Base-by-base conservation (phyloP, 1,284 basidiomycete genomes). In the Cystobasidiaceae sp. region DNA sequence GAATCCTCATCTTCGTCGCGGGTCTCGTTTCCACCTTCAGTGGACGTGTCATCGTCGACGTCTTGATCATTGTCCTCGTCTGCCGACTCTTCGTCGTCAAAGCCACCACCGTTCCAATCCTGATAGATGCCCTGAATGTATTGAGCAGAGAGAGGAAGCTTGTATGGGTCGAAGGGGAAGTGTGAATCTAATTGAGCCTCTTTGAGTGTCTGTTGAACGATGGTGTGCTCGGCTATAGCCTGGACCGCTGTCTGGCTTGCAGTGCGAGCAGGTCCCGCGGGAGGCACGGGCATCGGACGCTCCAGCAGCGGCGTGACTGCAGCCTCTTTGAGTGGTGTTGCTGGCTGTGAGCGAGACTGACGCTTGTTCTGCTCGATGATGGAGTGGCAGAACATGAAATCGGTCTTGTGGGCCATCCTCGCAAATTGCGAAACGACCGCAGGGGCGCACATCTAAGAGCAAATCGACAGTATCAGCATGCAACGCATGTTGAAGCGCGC, bases 111-210 rank as follows among this genome's bases (percentile, higher is more conserved):
- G 37, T 64, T 52, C 82, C 82, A 84, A 8, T 80, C 79, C 13
- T 81, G 75, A 68, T 83, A 84, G 55, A 83, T 77, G 7, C 72
- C 71, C 45, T 82, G 79, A 66, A 84, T 77, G 69, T 76, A 82
- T 33, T 68, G 67, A 25, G 75, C 75, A 0, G 78, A 81, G 41
- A 78, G 74, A 2, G 90, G 88, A 1, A 99, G 84, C 70, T 87
- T 89, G 80, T 92, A 98, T 0, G 96, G 96, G 76, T 99, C 96
- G 75, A 99, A 99, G 0, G 96, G 96, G 80, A 98, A 99, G 80
- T 97, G 98, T 13, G 86, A 86, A 75, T 93, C 92, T 51, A 97
- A 81, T 66, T 93, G 90, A 5, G 84, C 81, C 64, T 86, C 84
- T 28, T 55, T 33, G 7, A 71, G 59, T 8, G 58, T 59, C 27